Percentiles rank a stretch among this genome's conserved stretches.
Evolutionary conservation across 1,139 yeast genomes (phyloP).

Genomic region (Blastobotrys elegans): DNA sequence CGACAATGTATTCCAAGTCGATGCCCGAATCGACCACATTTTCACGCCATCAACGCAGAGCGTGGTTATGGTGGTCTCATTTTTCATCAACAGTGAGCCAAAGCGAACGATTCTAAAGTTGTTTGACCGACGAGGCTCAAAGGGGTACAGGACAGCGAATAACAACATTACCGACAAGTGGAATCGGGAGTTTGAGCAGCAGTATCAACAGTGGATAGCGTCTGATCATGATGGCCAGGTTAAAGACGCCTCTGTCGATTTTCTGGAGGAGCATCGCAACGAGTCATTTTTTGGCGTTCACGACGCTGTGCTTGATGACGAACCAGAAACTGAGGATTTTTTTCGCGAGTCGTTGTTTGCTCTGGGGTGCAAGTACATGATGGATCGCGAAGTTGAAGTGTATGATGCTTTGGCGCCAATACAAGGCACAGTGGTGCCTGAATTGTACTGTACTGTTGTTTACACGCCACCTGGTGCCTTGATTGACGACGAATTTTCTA

Average conservation of each 20-base stretch:
- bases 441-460: neutral
- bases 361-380: conserved; percentile 9
- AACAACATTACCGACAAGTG: neutral
- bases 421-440: conserved; percentile 7
- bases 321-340: neutral
- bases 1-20: neutral
- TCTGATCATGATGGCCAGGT: neutral
- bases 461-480: conserved; percentile 1
- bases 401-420: conserved; percentile 7
- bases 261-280: conserved; percentile 1
- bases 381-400: conserved; percentile 11
- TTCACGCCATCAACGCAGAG: conserved; percentile 10
- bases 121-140: conserved; percentile 11
- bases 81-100: neutral
- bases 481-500: neutral
- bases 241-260: neutral
- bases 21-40: conserved; percentile 1
- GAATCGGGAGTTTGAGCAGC: conserved; percentile 4
- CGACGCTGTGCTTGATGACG: neutral
- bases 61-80: conserved; percentile 7
- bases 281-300: conserved; percentile 7
- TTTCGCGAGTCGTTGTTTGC: conserved; percentile 9
- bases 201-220: conserved; percentile 5
- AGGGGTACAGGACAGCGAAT: conserved; percentile 10
- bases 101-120: conserved; percentile 1